Base-by-base conservation (phyloP, 805 yeast species). In the Metschnikowia bowlesiae region DNA sequence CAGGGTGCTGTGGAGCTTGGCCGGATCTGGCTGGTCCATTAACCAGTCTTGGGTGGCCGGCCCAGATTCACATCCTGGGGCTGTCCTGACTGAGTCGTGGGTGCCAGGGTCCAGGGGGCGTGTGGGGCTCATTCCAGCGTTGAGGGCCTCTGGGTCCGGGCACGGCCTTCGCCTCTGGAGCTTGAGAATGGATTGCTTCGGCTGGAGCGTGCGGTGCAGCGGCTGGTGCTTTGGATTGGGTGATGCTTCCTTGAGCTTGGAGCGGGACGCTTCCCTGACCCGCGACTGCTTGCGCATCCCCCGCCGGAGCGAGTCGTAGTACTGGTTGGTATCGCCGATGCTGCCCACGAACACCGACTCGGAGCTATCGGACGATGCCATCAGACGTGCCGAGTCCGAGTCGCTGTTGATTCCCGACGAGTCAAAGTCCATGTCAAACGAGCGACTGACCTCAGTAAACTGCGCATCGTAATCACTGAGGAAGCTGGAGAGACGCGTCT, bases 181-280 rank as follows among this genome's bases (percentile, higher is more conserved):
- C 57, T 73, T 73, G 45, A 73, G 56, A n/a, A 73, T 73, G n/a
- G 74, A 69, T 36, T 66, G 59, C 54, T 70, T 69, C 1, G 78
- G 78, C 55, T 70, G 67, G 35, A 73, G 58, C 2, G 62, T 66
- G 45, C 69, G 72, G 56, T 73, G 78, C 30, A 71, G 69, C 4
- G 78, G 78, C 49, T 66, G 64, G 50, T 71, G 75, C 46, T 71
- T 72, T 1, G 48, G 50, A 11, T 50, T 41, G 10, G 53, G 53
- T 18, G 51, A 48, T n/a, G 36, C 8, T 18, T 44, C 51, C 10
- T 30, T 43, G 10, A 28, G 18, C 10, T 7, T 6, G 13, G 16
- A 7, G 3, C 22, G 34, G 13, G 29, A 11, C 14, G 31, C 16
- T 28, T 46, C 46, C 39, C 38, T 30, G 22, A 31, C 18, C 51